Percentiles rank a stretch among this genome's conserved stretches.
phyloP scores from a whole-genome alignment of 441 rosid genomes.

The Biscutella laevigata region DNA sequence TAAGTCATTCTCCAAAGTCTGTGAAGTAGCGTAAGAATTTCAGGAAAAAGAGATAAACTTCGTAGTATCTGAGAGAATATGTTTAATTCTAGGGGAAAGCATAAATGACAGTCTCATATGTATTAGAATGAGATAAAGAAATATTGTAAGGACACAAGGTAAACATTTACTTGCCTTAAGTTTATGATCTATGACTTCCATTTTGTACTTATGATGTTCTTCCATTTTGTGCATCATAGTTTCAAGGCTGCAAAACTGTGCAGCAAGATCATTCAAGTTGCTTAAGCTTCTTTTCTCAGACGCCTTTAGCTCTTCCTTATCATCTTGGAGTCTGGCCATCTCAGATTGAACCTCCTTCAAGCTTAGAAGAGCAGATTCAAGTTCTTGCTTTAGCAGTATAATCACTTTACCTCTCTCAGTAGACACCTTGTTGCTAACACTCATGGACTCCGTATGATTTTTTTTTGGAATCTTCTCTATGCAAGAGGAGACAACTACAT shows the following conservation, averaged over 20 bases:
- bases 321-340: slow-evolving; percentile 50
- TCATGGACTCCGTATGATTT: slow-evolving; percentile 24
- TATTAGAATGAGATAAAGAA: not conserved
- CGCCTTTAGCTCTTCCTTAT: slow-evolving; percentile 54
- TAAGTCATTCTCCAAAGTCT: slow-evolving; percentile 74
- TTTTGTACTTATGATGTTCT: slow-evolving; percentile 40
- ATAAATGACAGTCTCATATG: too few relatives aligned
- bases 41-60: not conserved
- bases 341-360: slow-evolving; percentile 67
- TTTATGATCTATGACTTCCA: slow-evolving; percentile 40
- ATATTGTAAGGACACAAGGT: not conserved
- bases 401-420: slow-evolving; percentile 48
- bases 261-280: slow-evolving; percentile 41
- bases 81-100: too few relatives aligned
- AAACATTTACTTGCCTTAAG: slow-evolving; percentile 27
- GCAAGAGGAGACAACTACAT: slow-evolving; percentile 27
- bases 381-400: slow-evolving; percentile 65
- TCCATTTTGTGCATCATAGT: slow-evolving; percentile 41
- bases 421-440: slow-evolving; percentile 25
- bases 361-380: slow-evolving; percentile 72
- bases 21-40: slow-evolving; percentile 19
- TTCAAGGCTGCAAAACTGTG: slow-evolving; percentile 46
- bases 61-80: slow-evolving; percentile 3
- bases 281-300: slow-evolving; percentile 50
- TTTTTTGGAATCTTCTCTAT: slow-evolving; percentile 29